Percentiles rank a stretch among this genome's conserved stretches.
Conservation (phyloP, 768 basidiomycete genomes). For the Macrolepiota fuliginosa region DNA sequence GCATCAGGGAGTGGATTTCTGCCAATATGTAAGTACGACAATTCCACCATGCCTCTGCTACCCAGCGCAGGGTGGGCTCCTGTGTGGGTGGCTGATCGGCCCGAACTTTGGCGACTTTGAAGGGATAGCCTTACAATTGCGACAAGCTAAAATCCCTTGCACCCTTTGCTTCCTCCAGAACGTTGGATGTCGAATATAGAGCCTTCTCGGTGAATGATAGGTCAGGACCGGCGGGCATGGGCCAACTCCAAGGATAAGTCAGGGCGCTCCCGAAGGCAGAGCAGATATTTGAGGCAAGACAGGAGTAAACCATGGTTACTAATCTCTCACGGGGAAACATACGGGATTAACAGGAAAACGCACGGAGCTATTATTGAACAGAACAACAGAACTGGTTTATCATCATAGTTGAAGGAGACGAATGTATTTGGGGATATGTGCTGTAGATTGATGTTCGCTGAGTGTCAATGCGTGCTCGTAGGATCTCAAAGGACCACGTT, state of each 20-base stretch:
- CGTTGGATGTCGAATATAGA: background rate
- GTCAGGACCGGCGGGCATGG: background rate
- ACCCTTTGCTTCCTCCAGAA: background rate
- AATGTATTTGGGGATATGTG: background rate
- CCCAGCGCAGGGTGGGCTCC: slow-evolving; percentile 2
- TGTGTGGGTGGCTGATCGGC: background rate
- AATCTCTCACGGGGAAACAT: background rate
- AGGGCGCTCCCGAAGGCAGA: background rate
- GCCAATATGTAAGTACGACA: background rate
- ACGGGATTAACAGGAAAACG: background rate
- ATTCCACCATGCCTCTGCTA: slow-evolving; percentile 1
- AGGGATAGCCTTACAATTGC: background rate
- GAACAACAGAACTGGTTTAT: slow-evolving; percentile 1
- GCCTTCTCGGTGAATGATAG: background rate
- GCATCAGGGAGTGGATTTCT: background rate
- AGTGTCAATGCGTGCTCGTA: background rate
- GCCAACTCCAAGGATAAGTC: background rate
- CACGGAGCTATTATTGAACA: background rate
- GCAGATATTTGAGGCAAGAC: background rate
- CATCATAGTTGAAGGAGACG: background rate
- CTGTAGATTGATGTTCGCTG: background rate
- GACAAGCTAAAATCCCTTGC: background rate
- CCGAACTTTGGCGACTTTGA: background rate
- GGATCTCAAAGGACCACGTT: background rate
- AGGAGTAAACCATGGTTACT: background rate